Percentiles rank a stretch among this genome's conserved stretches.
Conservation (phyloP, 768 basidiomycete species). For the Leucosporidium creatinivorum region DNA sequence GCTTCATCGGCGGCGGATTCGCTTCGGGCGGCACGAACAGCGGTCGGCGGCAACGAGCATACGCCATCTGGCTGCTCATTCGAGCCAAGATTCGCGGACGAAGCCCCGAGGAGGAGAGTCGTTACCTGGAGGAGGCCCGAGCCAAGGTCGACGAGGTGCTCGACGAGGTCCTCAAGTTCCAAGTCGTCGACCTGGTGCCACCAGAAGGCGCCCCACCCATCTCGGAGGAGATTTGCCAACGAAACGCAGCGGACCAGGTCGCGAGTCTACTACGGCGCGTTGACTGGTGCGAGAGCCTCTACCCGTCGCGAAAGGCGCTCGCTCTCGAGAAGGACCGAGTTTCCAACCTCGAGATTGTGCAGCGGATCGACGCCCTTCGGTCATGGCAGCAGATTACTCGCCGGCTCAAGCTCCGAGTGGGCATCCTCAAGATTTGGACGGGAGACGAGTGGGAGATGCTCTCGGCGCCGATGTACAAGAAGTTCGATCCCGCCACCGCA, state of each 20-base stretch:
- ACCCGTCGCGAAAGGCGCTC: constrained; percentile 34
- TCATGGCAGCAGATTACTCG: constrained; percentile 85
- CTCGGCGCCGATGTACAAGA: constrained; percentile 55
- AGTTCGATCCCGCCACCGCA: constrained; percentile 39
- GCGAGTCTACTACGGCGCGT: constrained; percentile 30
- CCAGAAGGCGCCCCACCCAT: constrained; percentile 5
- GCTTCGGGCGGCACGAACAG: constrained; percentile 12
- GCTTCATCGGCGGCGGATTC: constrained; percentile 24
- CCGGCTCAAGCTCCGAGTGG: constrained; percentile 73
- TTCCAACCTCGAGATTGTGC: constrained; percentile 52
- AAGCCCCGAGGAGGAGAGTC: constrained; percentile 72
- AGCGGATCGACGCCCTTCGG: constrained; percentile 77
- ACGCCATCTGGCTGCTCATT: constrained; percentile 78
- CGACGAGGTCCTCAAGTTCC: constrained; percentile 73
- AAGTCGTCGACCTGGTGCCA: constrained; percentile 45
- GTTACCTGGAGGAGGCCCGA: constrained; percentile 72
- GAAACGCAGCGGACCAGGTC: constrained; percentile 35
- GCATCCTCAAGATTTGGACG: constrained; percentile 81
- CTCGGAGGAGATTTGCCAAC: constrained; percentile 5
- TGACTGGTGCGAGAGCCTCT: constrained; percentile 35
- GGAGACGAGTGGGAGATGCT: constrained; percentile 86
- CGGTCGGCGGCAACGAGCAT: constrained; percentile 45
- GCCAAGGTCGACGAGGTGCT: constrained; percentile 74
- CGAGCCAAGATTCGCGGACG: constrained; percentile 76
- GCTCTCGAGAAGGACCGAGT: constrained; percentile 57